Conservation (phyloP, 2,329 filamentous ascomycete species). For the Neopestalotiopsis sp. region DNA sequence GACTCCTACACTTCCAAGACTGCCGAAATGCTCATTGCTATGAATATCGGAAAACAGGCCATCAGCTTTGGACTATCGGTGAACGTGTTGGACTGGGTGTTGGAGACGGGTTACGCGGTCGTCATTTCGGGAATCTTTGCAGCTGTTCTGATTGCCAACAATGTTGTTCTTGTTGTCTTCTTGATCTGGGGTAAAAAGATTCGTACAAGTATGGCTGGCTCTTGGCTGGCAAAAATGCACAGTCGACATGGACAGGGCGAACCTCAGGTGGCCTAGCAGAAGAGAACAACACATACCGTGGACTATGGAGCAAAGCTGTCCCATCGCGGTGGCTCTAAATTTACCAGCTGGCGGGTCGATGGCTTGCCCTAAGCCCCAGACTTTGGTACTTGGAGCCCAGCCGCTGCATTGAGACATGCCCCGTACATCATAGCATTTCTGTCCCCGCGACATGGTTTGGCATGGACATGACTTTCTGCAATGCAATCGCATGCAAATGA, state of each 20-base stretch:
- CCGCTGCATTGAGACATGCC: background rate
- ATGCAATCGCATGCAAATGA: too few relatives aligned
- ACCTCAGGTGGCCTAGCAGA: constrained; percentile 15
- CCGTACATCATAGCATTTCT: background rate
- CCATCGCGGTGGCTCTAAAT: too few relatives aligned
- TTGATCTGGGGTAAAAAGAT: constrained; percentile 58
- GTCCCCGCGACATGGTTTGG: background rate
- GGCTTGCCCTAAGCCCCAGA: background rate
- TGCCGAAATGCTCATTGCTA: constrained; percentile 67
- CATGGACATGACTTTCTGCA: too few relatives aligned
- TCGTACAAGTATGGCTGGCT: constrained; percentile 47
- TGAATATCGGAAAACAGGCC: constrained; percentile 63
- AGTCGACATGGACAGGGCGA: constrained; percentile 28
- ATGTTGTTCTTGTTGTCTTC: constrained; percentile 53
- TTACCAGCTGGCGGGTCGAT: background rate
- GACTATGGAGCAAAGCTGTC: too few relatives aligned
- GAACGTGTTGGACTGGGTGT: constrained; percentile 57
- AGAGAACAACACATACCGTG: background rate
- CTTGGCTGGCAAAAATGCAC: constrained; percentile 55
- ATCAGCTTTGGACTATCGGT: constrained; percentile 59
- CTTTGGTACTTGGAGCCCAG: background rate
- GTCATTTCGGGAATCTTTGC: constrained; percentile 58
- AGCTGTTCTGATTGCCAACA: constrained; percentile 54
- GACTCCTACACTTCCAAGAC: constrained; percentile 64
- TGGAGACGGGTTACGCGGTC: constrained; percentile 52